Evolutionary conservation across 371 early-diverging fungal genomes (phyloP), one percentile per base, ranked within the genome.

Genomic region (Mucor racemosus): DNA sequence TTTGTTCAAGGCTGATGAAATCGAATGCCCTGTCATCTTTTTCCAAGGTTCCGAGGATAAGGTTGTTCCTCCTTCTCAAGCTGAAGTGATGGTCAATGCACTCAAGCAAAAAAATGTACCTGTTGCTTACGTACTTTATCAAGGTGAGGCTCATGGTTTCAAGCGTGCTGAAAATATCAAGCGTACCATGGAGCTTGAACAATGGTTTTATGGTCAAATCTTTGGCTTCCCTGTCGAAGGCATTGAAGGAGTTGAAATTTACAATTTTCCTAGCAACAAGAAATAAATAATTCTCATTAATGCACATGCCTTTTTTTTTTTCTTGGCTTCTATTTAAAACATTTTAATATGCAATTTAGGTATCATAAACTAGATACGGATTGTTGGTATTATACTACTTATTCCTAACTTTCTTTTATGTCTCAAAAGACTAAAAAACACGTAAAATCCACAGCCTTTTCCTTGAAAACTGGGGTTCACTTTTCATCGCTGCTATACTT

Each of bases 1-100:
- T 8, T 41, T 91, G 35, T 76, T 79, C 55, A 78, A 78, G 13
- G 88, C 82, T 0, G 88, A 88, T 36, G 69, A 83, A 34, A 84
- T 93, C 58, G 74, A 74, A 9, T 87, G 88, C 54, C 91, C 93
- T 8, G 86, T 85, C 34, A 85, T 92, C 8, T 87, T 93, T 64
- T 85, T 91, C 81, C 94, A 93, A 67, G 94, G 94, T 0, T 42
- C 74, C 11, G 89, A 89, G n/a, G 94, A 93, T 66, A 86, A 87
- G 66, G 88, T 92, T 5, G 94, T 93, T 11, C 94, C 92, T 41
- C 89, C 90, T 17, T 87, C 86, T 35, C 94, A 93, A 72, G 80
- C 94, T 8, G 86, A 89, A 69, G 67, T 85, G 44, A 91, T 93
- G 86, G 91, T 90, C 7, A 74, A 87, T 17, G 88, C 89, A 8